These are phyloP conservation scores for Ophiorrhiza pumila DNA, from an alignment of 257 asterid species.

Conservation along the genomic window DNA sequence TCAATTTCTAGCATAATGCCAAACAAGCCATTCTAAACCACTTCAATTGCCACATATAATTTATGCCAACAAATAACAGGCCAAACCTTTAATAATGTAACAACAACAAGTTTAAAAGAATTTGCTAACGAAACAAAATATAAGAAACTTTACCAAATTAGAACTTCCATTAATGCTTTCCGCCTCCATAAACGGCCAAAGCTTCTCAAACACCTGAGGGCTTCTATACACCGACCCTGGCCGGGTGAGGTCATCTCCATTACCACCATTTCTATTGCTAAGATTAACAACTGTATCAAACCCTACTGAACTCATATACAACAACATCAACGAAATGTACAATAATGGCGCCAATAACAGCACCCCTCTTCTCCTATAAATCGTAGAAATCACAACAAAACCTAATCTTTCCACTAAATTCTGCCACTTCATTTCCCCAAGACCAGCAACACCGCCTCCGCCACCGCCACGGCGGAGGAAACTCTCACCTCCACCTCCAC, in stretches of 20 bases:
- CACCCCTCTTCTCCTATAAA: conserved; percentile 78
- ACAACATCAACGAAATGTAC: conserved; percentile 81
- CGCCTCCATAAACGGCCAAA: conserved; percentile 92
- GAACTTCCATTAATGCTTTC: conserved; percentile 62
- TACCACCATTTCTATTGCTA: conserved; percentile 22
- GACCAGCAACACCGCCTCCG: conserved; percentile 30
- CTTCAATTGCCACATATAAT: background rate
- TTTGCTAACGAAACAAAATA: background rate
- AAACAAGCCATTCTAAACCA: background rate
- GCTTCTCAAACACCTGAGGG: conserved; percentile 86
- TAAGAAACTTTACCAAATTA: conserved; percentile 55
- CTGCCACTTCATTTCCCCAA: conserved; percentile 49
- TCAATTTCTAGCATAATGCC: background rate
- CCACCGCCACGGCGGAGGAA: conserved; percentile 35
- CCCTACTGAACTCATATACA: conserved; percentile 87
- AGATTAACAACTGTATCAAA: conserved; percentile 43
- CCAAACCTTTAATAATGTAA: background rate
- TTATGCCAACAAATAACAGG: background rate
- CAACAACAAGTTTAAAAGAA: background rate
- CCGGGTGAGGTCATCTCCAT: conserved; percentile 39
- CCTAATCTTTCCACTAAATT: conserved; percentile 62
- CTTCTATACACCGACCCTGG: conserved; percentile 87
- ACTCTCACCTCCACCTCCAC: conserved; percentile 20
- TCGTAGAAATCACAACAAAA: conserved; percentile 63
- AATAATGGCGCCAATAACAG: conserved; percentile 86